Evolutionary conservation across 164 flowering plant genomes (phyloP).

Genomic region (Hamamelis virginiana): DNA sequence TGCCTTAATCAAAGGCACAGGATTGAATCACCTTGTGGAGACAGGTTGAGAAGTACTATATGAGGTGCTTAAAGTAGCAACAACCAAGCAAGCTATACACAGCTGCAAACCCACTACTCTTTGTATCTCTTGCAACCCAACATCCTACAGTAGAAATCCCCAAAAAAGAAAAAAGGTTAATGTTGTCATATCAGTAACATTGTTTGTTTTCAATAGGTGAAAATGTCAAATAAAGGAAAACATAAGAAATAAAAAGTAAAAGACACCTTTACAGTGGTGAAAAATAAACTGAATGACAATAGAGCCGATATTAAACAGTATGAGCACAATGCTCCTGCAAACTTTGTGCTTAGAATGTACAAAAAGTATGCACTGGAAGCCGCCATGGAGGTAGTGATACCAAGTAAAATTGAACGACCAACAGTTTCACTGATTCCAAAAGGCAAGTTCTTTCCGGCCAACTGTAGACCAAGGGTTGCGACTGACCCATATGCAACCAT

Average conservation of each 20-base stretch:
- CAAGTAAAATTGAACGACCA: slow-evolving; percentile 66
- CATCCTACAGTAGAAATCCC: slow-evolving; percentile 41
- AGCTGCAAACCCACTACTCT: slow-evolving; percentile 56
- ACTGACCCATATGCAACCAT: slow-evolving; percentile 80
- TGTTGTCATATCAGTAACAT: not conserved
- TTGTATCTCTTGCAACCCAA: slow-evolving; percentile 56
- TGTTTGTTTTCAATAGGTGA: not conserved
- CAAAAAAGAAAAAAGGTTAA: not conserved
- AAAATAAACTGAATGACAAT: slow-evolving; percentile 72
- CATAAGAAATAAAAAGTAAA: not conserved
- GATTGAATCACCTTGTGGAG: slow-evolving; percentile 42
- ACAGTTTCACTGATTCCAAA: slow-evolving; percentile 48
- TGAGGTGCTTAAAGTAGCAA: slow-evolving; percentile 60
- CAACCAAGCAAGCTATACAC: slow-evolving; percentile 53
- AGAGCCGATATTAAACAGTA: slow-evolving; percentile 75
- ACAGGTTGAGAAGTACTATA: slow-evolving; percentile 45
- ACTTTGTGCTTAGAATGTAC: slow-evolving; percentile 69
- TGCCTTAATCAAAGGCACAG: no score
- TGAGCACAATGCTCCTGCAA: slow-evolving; percentile 69
- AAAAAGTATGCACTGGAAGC: slow-evolving; percentile 86
- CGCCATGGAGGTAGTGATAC: slow-evolving; percentile 78
- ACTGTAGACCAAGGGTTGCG: slow-evolving; percentile 54
- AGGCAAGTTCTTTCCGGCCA: slow-evolving; percentile 45
- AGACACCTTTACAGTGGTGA: slow-evolving; percentile 64
- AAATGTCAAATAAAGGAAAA: not conserved